Evolutionary conservation across 768 basidiomycete genomes (phyloP).

Genomic region (Xanthoconium stramineum): DNA sequence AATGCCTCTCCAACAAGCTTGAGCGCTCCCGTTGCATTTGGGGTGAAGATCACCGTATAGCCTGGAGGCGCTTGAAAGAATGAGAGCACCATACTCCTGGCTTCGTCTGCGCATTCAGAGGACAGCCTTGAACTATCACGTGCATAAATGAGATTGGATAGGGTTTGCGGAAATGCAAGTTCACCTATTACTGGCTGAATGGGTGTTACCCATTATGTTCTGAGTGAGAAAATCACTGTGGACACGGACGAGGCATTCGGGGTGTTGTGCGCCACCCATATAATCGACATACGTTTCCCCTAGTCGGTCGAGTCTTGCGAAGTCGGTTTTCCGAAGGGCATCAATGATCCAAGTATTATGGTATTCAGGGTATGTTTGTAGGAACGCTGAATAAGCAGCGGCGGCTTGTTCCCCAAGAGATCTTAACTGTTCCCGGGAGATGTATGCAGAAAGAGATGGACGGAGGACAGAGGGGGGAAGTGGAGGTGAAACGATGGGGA

Average conservation of each 20-base stretch:
- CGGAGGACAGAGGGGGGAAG: neutral
- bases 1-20: slow-evolving; percentile 82
- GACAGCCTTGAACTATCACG: slow-evolving; percentile 64
- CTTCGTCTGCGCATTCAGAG: slow-evolving; percentile 61
- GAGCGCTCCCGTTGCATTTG: slow-evolving; percentile 75
- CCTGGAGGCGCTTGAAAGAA: slow-evolving; percentile 76
- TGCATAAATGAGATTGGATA: neutral
- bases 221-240: slow-evolving; percentile 67
- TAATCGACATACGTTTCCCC: slow-evolving; percentile 83
- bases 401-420: slow-evolving; percentile 35
- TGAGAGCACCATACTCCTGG: slow-evolving; percentile 66
- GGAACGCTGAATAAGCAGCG: slow-evolving; percentile 49
- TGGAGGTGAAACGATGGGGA: too few species aligned
- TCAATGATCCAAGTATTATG: slow-evolving; percentile 70
- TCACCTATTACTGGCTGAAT: slow-evolving; percentile 79
- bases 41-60: slow-evolving; percentile 79
- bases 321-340: slow-evolving; percentile 62
- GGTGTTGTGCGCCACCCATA: slow-evolving; percentile 82
- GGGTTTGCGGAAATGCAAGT: neutral
- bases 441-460: slow-evolving; percentile 22
- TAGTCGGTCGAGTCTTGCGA: slow-evolving; percentile 51
- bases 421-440: slow-evolving; percentile 21
- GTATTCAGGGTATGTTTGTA: slow-evolving; percentile 49
- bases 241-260: slow-evolving; percentile 69
- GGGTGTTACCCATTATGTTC: slow-evolving; percentile 76